Conservation (phyloP, 108 stramenopile genomes). For the Nitzschia sp. region DNA sequence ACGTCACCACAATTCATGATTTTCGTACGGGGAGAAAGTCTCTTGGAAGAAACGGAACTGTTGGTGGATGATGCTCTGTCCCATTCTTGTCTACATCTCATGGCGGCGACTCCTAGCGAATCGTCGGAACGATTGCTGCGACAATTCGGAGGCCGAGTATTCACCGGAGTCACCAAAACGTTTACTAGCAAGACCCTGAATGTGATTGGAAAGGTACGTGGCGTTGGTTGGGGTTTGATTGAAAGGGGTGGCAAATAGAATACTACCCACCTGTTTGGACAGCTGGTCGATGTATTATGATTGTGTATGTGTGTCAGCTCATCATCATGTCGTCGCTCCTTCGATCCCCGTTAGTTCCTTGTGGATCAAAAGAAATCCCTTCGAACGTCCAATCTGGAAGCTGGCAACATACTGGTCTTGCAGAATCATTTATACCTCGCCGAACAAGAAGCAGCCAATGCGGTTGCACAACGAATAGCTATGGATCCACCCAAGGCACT, state of each 20-base stretch:
- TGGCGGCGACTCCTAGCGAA: conserved; percentile 1
- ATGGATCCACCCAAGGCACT: conserved; percentile 82
- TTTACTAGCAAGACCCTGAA: conserved; percentile 20
- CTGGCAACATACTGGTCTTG: conserved; percentile 31
- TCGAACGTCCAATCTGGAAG: not conserved
- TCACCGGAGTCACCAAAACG: not conserved
- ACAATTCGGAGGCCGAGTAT: conserved; percentile 45
- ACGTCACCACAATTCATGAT: conserved; percentile 30
- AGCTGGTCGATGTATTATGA: too few relatives aligned
- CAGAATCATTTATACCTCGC: conserved; percentile 51
- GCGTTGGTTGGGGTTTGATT: not conserved
- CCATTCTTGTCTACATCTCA: not conserved
- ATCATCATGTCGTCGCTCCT: too few relatives aligned
- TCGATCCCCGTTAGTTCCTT: conserved; percentile 41
- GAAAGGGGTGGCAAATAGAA: not conserved
- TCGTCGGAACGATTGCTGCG: conserved; percentile 19
- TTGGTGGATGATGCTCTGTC: conserved; percentile 17
- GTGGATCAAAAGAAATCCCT: conserved; percentile 35
- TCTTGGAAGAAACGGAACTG: conserved; percentile 38
- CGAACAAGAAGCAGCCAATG: conserved; percentile 68
- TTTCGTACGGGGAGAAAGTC: conserved; percentile 35
- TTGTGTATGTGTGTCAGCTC: not conserved
- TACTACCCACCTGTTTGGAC: too few relatives aligned
- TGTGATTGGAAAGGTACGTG: conserved; percentile 33
- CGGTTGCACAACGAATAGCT: conserved; percentile 59